phyloP scores from a whole-genome alignment of 768 basidiomycete species.

The Auriscalpium orientale region DNA sequence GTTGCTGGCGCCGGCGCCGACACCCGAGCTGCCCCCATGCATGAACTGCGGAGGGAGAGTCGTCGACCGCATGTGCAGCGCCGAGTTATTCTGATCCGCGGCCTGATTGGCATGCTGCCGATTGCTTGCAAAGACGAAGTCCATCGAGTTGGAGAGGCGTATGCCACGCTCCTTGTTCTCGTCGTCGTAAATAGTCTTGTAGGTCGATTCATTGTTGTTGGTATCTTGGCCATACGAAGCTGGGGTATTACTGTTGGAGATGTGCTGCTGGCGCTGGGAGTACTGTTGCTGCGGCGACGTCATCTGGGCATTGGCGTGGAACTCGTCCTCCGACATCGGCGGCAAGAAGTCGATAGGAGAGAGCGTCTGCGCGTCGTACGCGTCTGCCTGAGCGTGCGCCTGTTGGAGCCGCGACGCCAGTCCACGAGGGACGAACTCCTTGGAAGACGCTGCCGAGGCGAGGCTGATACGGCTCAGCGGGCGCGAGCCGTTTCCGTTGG shows the following conservation, averaged over 20 bases:
- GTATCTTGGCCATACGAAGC: slow-evolving; percentile 3
- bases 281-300: neutral
- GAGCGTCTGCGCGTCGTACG: neutral
- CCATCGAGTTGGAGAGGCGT: slow-evolving; percentile 4
- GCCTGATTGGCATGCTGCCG: neutral
- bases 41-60: slow-evolving; percentile 15
- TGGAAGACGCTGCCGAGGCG: slow-evolving; percentile 4
- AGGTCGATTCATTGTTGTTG: slow-evolving; percentile 1
- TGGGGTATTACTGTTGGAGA: neutral
- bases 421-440: slow-evolving; percentile 16
- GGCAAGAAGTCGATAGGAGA: slow-evolving; percentile 1
- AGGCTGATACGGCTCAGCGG: slow-evolving; percentile 9
- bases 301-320: slow-evolving; percentile 20
- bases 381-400: neutral
- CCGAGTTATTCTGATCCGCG: slow-evolving; percentile 12
- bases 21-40: slow-evolving; percentile 1
- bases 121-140: slow-evolving; percentile 4
- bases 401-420: slow-evolving; percentile 4
- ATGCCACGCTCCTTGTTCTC: slow-evolving; percentile 4
- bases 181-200: slow-evolving; percentile 4
- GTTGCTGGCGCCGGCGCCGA: neutral
- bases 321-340: slow-evolving; percentile 29
- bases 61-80: slow-evolving; percentile 14
- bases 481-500: slow-evolving; percentile 2
- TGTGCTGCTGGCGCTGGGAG: neutral